Percentiles rank a stretch among this genome's conserved stretches.
These are phyloP conservation scores for Epichloe baconii DNA, from an alignment of 2,329 filamentous ascomycete genomes.

Conservation along the genomic window DNA sequence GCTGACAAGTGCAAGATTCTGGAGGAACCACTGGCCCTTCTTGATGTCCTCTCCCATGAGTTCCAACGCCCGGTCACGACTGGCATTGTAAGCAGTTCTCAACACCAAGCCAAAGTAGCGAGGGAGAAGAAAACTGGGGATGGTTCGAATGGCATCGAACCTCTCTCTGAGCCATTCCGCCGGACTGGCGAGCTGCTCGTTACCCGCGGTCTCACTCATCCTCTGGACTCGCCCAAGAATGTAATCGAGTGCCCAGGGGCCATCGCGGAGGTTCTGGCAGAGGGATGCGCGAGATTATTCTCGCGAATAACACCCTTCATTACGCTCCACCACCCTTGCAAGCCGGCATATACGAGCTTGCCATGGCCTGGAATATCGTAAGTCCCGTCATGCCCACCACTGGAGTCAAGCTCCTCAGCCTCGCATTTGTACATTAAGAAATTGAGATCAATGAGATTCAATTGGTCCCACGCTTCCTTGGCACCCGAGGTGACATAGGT, in stretches of 20 bases:
- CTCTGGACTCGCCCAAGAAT: constrained; percentile 66
- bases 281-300: constrained; percentile 85
- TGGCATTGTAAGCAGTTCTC: constrained; percentile 75
- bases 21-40: constrained; percentile 76
- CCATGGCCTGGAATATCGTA: constrained; percentile 80
- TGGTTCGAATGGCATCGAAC: constrained; percentile 70
- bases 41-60: constrained; percentile 68
- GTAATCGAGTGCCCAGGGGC: constrained; percentile 87
- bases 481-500: constrained; percentile 75
- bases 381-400: constrained; percentile 67
- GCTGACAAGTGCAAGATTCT: constrained; percentile 81
- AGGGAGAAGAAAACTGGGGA: constrained; percentile 82
- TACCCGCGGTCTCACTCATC: constrained; percentile 49
- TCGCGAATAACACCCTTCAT: constrained; percentile 71
- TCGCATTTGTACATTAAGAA: constrained; percentile 86
- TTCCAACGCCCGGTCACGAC: constrained; percentile 63
- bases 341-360: constrained; percentile 78
- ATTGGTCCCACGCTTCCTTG: constrained; percentile 60
- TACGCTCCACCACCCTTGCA: constrained; percentile 98
- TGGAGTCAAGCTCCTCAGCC: constrained; percentile 71
- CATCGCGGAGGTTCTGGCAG: constrained; percentile 82
- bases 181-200: constrained; percentile 48
- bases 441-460: constrained; percentile 75
- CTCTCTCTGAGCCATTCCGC: constrained; percentile 70
- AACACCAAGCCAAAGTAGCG: constrained; percentile 87